Evolutionary conservation across 2,329 filamentous ascomycete genomes (phyloP), one percentile per base, ranked within the genome.

Genomic region (Verticillium klebahnii): DNA sequence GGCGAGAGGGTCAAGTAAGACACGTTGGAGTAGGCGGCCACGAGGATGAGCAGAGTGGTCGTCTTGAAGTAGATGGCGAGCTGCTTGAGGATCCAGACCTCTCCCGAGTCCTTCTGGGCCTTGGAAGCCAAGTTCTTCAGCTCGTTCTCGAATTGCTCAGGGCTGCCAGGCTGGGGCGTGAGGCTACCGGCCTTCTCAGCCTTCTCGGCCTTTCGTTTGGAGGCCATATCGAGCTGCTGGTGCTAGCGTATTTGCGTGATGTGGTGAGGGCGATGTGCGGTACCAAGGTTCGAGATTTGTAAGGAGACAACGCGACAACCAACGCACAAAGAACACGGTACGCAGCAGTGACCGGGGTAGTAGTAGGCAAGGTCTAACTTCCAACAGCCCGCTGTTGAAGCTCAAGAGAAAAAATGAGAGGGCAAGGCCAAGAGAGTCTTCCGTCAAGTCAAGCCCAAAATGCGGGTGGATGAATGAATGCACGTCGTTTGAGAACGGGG

Each of bases 1-100:
- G 95, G 95, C 23, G 92, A 91, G 37, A 98, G 81, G 45, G 85
- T 88, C 65, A 93, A 81, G 71, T 92, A 86, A 1, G 91, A 94
- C 62, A 89, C 84, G 65, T 88, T 86, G 56, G 89, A 88, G 63
- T 84, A 87, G 52, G 88, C 72, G 55, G 88, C 90, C 11, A 85
- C 81, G 56, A 90, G 77, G 31, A 79, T 67, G 64, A 88, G 77
- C 17, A 88, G 70, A n/a, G 74, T 69, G 23, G 70, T 66, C 2
- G 77, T 73, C 65, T 77, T 76, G 64, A 71, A 67, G 62, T 80
- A 80, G 63, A 77, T 54, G 19, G 55, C 76, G 15, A 69, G 72
- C 58, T 74, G 70, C n/a, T 71, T 65, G 50, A 70, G 67, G 8
- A 72, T 69, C 59, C 72, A 70, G 19, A 64, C 59, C 32, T 59